Evolutionary conservation across 2,329 filamentous ascomycete genomes (phyloP), one percentile per base, ranked within the genome.

Genomic region (Corinectria fuckeliana): DNA sequence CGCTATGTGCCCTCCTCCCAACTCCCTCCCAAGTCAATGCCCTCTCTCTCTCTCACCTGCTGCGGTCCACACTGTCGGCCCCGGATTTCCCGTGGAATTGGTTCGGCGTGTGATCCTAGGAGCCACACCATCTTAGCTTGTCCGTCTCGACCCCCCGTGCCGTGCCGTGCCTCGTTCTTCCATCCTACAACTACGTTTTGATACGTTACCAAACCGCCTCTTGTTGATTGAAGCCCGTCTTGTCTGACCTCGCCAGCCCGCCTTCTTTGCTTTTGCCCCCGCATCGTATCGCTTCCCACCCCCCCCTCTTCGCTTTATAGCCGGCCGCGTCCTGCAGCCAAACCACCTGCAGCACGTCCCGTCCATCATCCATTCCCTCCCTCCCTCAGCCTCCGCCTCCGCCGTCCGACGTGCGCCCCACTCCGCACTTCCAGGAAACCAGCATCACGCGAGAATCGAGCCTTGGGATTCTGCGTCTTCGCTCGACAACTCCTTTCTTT

Each of bases 11-110:
- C 23, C 47, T 5, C 30, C 25, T 39, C 32, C 39, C 38, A 21
- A 41, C 34, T 42, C 34, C 10, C 42, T 50, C 38, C 16, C 26
- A 14, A 36, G 32, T 10, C n/a, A 14, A 36, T 14, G 16, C 32
- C 32, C 4, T n/a, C 28, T 30, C 18, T 18, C 18, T 14, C 34
- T 56, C 54, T 48, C n/a, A n/a, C n/a, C n/a, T n/a, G n/a, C n/a
- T n/a, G n/a, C n/a, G n/a, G n/a, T n/a, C n/a, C n/a, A n/a, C n/a
- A n/a, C n/a, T 61, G 58, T 51, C 63, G 64, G 58, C 67, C 68
- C 68, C 68, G 68, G 68, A 70, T 70, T 70, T 70, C 61, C 67
- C 66, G 63, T 70, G 57, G 68, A 67, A 63, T 66, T 69, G 68
- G 68, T 69, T 63, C 68, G 60, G 62, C 58, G 62, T 67, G 67